Evolutionary conservation across 345 rosid genomes (phyloP), one percentile per base, ranked within the genome.

Genomic region (Populus deltoides): DNA sequence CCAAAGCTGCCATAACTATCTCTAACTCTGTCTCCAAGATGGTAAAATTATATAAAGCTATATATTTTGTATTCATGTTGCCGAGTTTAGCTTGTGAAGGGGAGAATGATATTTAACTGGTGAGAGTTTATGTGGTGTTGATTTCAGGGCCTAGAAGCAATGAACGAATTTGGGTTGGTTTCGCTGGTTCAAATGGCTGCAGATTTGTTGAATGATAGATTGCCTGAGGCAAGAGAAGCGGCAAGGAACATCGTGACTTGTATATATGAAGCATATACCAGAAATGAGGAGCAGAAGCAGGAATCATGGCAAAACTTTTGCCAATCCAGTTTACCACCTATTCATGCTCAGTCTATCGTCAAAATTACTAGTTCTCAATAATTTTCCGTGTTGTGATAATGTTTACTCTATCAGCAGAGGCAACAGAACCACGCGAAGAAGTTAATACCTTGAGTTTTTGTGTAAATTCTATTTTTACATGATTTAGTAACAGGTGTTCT

Each of bases 141-240:
- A 61, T 66, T 82, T 53, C 85, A 92, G 96, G 92, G 84, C 17
- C n/a, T 81, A 6, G 89, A 84, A 74, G 88, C 72, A 75, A 86
- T 93, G 90, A 85, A 88, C 35, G 91, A 89, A 49, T 88, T 90
- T 20, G 97, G 99, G 70, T 70, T 88, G 83, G 86, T 81, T 33
- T 31, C 70, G 22, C 76, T 95, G 70, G 81, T 86, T 6, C 88
- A 89, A 81, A 87, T 91, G 87, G 89, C 87, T 24, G 90, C 89
- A 5, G 86, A 87, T 77, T 77, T 86, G 89, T 73, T 91, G 89
- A 96, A 86, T 78, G 98, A 96, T 70, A 90, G 88, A 83, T 78
- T 92, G 65, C 97, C 99, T 0, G 99, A 92, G 83, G 97, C 99
- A 16, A 91, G 98, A 77, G 98, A 92, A 85, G 97, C 99, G 0